Conservation (phyloP, 345 rosid genomes). For the Rhodamnia argentea region DNA sequence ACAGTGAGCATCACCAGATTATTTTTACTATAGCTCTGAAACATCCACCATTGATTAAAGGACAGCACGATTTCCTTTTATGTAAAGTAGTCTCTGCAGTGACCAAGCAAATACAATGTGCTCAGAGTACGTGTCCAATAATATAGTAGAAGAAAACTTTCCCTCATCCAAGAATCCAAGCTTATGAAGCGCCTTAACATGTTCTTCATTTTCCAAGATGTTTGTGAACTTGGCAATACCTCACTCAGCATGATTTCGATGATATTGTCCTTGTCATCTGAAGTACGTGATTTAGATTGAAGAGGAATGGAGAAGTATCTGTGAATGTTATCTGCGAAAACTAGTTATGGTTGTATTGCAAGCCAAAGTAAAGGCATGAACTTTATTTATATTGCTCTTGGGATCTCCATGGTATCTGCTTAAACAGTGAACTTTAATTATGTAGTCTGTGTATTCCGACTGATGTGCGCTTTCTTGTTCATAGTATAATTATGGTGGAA, state of each 20-base stretch:
- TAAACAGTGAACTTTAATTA: background rate
- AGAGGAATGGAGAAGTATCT: background rate
- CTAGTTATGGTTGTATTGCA: background rate
- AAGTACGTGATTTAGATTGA: background rate
- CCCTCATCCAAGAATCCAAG: background rate
- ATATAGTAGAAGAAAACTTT: background rate
- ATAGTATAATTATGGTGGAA: conserved; percentile 84
- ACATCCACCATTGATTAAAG: background rate
- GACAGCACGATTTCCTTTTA: background rate
- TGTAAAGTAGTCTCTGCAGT: background rate
- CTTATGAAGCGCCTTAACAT: background rate
- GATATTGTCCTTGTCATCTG: background rate
- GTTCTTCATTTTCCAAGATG: background rate
- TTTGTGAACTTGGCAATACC: background rate
- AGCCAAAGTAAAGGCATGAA: background rate
- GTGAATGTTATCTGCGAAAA: background rate
- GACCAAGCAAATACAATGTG: background rate
- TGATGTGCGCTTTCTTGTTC: background rate
- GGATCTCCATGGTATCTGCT: background rate
- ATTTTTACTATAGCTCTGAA: background rate
- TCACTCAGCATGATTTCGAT: background rate
- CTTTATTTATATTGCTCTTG: background rate
- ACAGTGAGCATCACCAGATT: background rate
- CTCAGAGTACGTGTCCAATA: background rate
- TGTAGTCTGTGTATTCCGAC: background rate